Base-by-base conservation (phyloP, 2,329 filamentous ascomycete genomes). In the Torrubiella hemipterigena region DNA sequence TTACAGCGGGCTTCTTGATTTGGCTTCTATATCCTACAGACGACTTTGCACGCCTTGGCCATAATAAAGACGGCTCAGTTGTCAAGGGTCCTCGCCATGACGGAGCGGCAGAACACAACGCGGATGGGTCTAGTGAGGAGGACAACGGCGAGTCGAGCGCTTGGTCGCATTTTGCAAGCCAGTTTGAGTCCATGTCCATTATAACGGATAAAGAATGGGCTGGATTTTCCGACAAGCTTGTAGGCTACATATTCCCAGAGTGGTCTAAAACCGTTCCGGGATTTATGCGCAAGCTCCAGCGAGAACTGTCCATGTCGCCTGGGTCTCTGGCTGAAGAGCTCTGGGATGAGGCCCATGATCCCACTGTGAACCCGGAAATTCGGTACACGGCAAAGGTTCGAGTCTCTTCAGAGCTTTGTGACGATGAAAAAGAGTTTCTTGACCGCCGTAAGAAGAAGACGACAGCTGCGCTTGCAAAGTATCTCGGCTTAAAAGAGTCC, bases 271-370 rank as follows among this genome's bases (percentile, higher is more conserved):
- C 73, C 25, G 61, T 95, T 13, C 87, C 87, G 1, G 77, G 65
- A 4, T 85, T 83, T 33, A 61, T 93, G 33, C 69, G 73, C 37
- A 95, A 94, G 53, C 68, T 96, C 20, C 86, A 94, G 50, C 73
- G 73, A 15, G 89, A 96, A 56, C 65, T 95, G 12, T 91, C 84
- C 20, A 80, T 91, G 74, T 74, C 80, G 0, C 82, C 85, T 0
- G 89, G 86, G 2, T 93, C 86, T 1, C 61, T 98, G 25, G 85
- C 89, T 10, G 81, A 93, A 48, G 83, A 95, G 43, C 91, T 98
- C 36, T 96, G 91, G 91, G 65, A 68, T 40, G 89, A 96, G 46
- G 85, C 91, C 1, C 81, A 86, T 35, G 83, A 96, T 48, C 75
- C 86, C 1, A 65, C 74, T 29, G 65, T 82, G 39, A 84, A 96